These are phyloP conservation scores for Yarrowia osloensis DNA, from an alignment of 805 yeast species.

Conservation along the genomic window DNA sequence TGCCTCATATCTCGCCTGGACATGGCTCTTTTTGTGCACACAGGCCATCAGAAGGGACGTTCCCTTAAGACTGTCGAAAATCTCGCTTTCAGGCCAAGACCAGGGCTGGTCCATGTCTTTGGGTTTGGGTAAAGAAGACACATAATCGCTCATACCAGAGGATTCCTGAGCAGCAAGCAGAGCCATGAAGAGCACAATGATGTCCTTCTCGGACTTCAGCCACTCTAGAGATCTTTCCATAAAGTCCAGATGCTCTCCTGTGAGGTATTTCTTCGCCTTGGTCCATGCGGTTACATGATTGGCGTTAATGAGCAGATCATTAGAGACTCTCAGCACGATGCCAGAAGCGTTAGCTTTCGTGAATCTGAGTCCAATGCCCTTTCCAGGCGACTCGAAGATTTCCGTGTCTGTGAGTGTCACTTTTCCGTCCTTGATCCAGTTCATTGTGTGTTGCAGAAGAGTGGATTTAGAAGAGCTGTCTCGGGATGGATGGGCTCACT, in stretches of 20 bases:
- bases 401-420: conserved; percentile 1
- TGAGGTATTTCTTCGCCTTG: conserved; percentile 11
- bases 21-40: conserved; percentile 34
- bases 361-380: conserved; percentile 18
- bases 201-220: conserved; percentile 31
- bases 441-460: background rate
- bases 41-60: conserved; percentile 39
- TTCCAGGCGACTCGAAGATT: background rate
- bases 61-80: conserved; percentile 35
- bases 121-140: conserved; percentile 38
- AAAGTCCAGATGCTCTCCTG: conserved; percentile 13
- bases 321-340: conserved; percentile 31
- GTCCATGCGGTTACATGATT: conserved; percentile 30
- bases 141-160: conserved; percentile 32
- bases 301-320: conserved; percentile 31
- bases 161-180: conserved; percentile 33
- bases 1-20: conserved; percentile 36
- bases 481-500: background rate
- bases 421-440: conserved; percentile 21
- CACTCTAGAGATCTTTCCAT: conserved; percentile 19
- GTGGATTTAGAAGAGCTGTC: background rate
- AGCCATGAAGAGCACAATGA: conserved; percentile 27
- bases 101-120: conserved; percentile 41
- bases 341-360: background rate
- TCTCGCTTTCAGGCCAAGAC: conserved; percentile 38